Evolutionary conservation across 2,329 filamentous ascomycete genomes (phyloP).

Genomic region (Beauveria australis): DNA sequence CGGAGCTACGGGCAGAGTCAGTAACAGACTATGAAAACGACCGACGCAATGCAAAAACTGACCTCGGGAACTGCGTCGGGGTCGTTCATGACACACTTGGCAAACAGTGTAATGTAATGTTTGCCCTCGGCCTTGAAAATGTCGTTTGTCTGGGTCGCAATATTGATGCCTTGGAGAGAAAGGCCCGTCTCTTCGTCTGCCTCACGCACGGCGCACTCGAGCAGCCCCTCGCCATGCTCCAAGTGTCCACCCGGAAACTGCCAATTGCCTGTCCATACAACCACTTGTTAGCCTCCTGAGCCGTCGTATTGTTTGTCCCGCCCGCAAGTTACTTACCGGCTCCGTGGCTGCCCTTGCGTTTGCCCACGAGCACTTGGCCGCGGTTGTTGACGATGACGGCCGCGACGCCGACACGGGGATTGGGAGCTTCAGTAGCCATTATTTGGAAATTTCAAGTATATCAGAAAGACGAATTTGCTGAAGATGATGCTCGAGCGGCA

Average conservation of each 20-base stretch:
- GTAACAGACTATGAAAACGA: not conserved
- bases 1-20: constrained; percentile 20
- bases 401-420: constrained; percentile 36
- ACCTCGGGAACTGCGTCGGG: constrained; percentile 45
- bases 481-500: not conserved
- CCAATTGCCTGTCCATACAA: constrained; percentile 40
- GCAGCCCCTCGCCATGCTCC: constrained; percentile 57
- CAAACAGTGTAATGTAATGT: constrained; percentile 70
- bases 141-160: constrained; percentile 59
- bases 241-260: constrained; percentile 70
- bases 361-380: constrained; percentile 39
- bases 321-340: constrained; percentile 27
- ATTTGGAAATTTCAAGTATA: not conserved
- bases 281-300: not conserved
- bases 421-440: not conserved
- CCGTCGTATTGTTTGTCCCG: not conserved
- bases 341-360: constrained; percentile 41
- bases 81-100: constrained; percentile 43
- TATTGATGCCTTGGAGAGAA: constrained; percentile 39
- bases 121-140: constrained; percentile 50
- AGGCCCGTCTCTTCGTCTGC: constrained; percentile 63
- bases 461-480: not conserved
- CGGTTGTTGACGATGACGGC: constrained; percentile 35
- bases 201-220: constrained; percentile 58
- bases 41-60: constrained; percentile 14